Evolutionary conservation across 768 basidiomycete genomes (phyloP), one percentile per base, ranked within the genome.

Genomic region (Coprinopsis sp.): DNA sequence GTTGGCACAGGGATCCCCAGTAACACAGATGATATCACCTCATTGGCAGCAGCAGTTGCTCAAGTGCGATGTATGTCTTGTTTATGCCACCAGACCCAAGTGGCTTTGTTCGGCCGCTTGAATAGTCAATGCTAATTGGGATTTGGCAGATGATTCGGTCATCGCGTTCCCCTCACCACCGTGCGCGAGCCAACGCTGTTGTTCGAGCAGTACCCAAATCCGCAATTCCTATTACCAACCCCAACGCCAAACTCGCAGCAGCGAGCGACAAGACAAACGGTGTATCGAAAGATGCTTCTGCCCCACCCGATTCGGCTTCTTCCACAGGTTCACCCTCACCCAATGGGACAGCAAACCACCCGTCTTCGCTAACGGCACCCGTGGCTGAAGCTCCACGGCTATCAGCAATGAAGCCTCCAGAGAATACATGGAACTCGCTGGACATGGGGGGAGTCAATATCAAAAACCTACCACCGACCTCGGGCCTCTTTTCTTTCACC

Each of bases 401-500:
- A 19, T 81, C 80, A 4, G 74, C 77, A 34, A 69, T 72, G 33
- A 78, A 79, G 52, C 80, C 84, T 6, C 81, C 87, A 37, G 78
- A 80, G 60, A 87, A 81, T 65, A 80, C 78, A 10, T 99, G 95
- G 94, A 85, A 69, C 23, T 89, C 90, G 16, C 71, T 99, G 38
- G 96, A 99, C 67, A 91, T 99, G 82, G 95, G 96, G 44, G 96
- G 96, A 13, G 84, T 96, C 54, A 81, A 82, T 53, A 82, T 99
- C 61, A 95, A 94, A 75, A 91, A 87, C 54, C 74, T 99, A 41
- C 89, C 94, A 28, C 68, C 82, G 4, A 74, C 69, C 6, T 87
- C 84, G 37, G 84, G 82, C 22, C 72, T 91, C 33, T 90, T 89
- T 65, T 71, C 81, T 6, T 97, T 95, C 71, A 80, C 81, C n/a